Evolutionary conservation across 2,329 filamentous ascomycete species (phyloP), one percentile per base, ranked within the genome.

Genomic region (Fusarium sp.): DNA sequence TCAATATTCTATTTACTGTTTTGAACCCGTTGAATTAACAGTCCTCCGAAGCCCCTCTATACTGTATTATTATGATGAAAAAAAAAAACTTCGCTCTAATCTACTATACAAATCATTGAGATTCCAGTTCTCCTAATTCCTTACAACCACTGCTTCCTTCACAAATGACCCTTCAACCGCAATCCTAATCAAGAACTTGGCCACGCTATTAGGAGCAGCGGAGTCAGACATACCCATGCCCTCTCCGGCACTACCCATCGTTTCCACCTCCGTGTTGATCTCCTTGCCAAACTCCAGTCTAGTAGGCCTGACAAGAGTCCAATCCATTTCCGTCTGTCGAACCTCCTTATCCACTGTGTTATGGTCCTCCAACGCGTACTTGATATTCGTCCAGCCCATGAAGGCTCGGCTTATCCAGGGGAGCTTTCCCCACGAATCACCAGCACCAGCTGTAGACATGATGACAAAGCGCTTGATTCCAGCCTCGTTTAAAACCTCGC

Each of bases 371-470:
- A 81, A 72, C 6, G 79, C 76, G 53, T 78, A 75, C 63, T 80
- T 81, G 67, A 80, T 61, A 46, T 81, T 80, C 17, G 78, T 80
- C 75, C 73, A 79, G 2, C 73, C 63, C 75, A 81, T 73, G 51
- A 80, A 78, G 1, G 70, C 76, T 53, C 77, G 79, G 63, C 62
- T 74, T 41, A 80, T 51, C 67, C 69, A 76, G 8, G 77, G 76
- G 17, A 80, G 56, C 4, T 74, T 75, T 2, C 11, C 56, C 78
- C 77, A 79, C 21, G 78, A 80, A 52, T 80, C 76, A 7, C 78
- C 80, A 18, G 74, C 79, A 27, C 79, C 80, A 4, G 75, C 76
- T 5, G 79, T 80, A 6, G 79, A 80, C 77, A 80, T 78, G 14
- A 81, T 67, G 3, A 80, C 75, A 10, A 80, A 63, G 45, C 77